Evolutionary conservation across 768 basidiomycete species (phyloP), one percentile per base, ranked within the genome.

Genomic region (Daedaleopsis sinensis): DNA sequence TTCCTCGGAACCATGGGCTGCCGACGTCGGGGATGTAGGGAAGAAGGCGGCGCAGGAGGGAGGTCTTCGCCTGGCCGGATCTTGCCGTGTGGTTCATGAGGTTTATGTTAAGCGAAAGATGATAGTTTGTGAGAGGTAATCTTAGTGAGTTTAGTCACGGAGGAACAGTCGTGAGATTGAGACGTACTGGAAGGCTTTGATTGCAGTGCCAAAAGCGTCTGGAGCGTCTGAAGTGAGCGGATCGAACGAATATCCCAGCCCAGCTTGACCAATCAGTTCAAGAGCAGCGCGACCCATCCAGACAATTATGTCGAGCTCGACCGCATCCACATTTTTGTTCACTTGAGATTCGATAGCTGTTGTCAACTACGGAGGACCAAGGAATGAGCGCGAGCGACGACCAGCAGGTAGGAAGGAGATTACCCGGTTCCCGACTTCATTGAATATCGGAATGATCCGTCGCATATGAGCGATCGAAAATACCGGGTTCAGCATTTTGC

Each of bases 111-210:
- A 16, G 57, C 36, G 10, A 21, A 61, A 32, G 13, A 61, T 67
- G 15, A 54, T 58, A 69, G 57, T 8, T 18, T 13, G 39, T 12
- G 13, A 42, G 10, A 10, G 39, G 39, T 11, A 10, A 11, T n/a
- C 13, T 42, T 10, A 42, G 18, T 38, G 8, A 38, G n/a, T n/a
- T n/a, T 38, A 15, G 15, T 7, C 37, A 42, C 39, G 10, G 39
- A 18, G 39, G 13, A 42, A 42, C 39, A 47, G 5, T 42, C 39
- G n/a, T n/a, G 21, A 10, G 46, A 49, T 70, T 56, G 2, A 24
- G 23, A 52, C 68, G 19, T 18, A 70, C 67, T 80, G 35, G 69
- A 75, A 66, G 74, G 63, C 54, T 43, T 64, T 64, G 55, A 59
- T 44, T 36, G 63, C 58, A 23, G 55, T 32, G 6, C 58, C 63